Base-by-base conservation (phyloP, 2,329 filamentous ascomycete species). In the Ophiostoma ips region DNA sequence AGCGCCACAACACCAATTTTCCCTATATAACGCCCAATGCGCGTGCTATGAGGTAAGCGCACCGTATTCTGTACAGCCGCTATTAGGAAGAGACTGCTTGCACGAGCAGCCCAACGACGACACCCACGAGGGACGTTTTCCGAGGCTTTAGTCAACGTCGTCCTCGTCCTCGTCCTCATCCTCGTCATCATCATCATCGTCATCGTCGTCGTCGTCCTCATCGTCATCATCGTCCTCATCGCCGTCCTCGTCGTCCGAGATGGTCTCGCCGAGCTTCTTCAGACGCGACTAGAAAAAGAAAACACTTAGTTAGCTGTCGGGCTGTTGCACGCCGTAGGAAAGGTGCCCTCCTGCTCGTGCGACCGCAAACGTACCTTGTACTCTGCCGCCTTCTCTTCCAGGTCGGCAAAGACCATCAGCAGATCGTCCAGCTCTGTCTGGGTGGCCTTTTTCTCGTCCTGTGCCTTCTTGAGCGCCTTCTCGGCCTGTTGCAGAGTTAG, bases 351-450 rank as follows among this genome's bases (percentile, higher is more conserved):
- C 24, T 8, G 24, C 24, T 28, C n/a, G n/a, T n/a, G n/a, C n/a
- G n/a, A n/a, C n/a, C n/a, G 28, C 24, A 40, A 35, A 41, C 72
- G 56, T 66, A 84, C 83, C 73, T 86, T 90, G 61, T 90, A 87
- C 58, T 77, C 79, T 38, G 74, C 72, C 46, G 79, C 71, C 66
- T 89, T 90, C 49, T 87, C 83, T 64, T 92, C 86, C 16, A 88
- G 61, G 60, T 92, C 86, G 13, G 78, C 80, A 64, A 89, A 87
- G 5, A 92, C 81, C 68, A 90, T 84, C 34, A 92, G 68, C 49
- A 90, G 70, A 62, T 92, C 86, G 57, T 92, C 86, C 43, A 90
- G 70, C 63, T 92, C 86, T 3, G 76, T 72, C 61, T 90, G 85
- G 5, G 75, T 73, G 1, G 74, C 67, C 53, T 78, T 72, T 50